Evolutionary conservation across 257 asterid genomes (phyloP).

Genomic region (Cruciata laevipes): DNA sequence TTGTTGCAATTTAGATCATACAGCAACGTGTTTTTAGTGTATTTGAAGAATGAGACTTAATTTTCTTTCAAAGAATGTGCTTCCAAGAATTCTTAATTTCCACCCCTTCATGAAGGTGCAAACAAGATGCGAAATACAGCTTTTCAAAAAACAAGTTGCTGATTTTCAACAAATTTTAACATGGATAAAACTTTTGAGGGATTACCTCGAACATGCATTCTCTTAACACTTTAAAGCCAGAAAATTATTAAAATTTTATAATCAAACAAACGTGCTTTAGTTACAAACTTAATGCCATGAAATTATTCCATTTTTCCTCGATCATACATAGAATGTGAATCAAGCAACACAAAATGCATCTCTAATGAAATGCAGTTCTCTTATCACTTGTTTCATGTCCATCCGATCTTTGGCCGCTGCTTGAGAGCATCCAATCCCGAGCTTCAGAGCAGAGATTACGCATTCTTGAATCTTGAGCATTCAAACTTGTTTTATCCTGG

Average conservation of each 20-base stretch:
- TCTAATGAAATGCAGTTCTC: not conserved
- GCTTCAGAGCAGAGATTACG: not conserved
- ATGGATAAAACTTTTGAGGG: too few species aligned
- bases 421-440: not conserved
- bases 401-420: not conserved
- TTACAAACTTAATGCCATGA: too few species aligned
- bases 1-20: too few species aligned
- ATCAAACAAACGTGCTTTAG: not conserved
- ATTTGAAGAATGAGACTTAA: conserved; percentile 20
- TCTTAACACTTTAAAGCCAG: too few species aligned
- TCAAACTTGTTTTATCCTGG: not conserved
- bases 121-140: too few species aligned
- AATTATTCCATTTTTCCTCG: too few species aligned
- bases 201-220: too few species aligned
- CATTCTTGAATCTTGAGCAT: not conserved
- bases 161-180: too few species aligned
- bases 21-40: conserved; percentile 10
- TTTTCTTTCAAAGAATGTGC: conserved; percentile 27
- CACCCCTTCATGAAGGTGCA: conserved; percentile 22
- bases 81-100: conserved; percentile 25
- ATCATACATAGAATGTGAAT: not conserved
- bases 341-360: not conserved
- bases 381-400: not conserved
- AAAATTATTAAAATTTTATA: too few species aligned
- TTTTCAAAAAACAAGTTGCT: too few species aligned